phyloP scores from a whole-genome alignment of 2,329 filamentous ascomycete genomes.

The Cadophora gregata region DNA sequence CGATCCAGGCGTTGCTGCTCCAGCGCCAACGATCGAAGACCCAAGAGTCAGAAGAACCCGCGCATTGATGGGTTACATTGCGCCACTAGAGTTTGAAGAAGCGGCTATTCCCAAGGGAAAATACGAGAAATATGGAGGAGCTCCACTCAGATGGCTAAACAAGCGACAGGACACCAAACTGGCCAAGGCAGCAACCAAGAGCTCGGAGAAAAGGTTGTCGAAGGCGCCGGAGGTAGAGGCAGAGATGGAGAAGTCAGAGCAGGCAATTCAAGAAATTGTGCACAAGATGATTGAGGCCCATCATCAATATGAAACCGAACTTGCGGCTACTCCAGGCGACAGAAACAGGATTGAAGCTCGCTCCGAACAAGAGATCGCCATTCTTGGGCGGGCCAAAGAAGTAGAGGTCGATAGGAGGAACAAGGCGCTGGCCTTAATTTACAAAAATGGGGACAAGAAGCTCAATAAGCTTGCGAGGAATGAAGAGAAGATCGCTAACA shows the following conservation, averaged over 20 bases:
- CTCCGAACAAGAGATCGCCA: conserved; percentile 25
- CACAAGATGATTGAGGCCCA: conserved; percentile 22
- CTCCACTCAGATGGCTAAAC: conserved; percentile 10
- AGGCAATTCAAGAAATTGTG: conserved; percentile 24
- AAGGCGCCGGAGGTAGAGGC: conserved; percentile 22
- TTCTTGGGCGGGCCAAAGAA: conserved; percentile 16
- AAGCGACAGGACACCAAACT: conserved; percentile 17
- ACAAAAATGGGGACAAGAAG: conserved; percentile 41
- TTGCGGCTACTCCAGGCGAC: neutral
- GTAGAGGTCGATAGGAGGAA: conserved; percentile 29
- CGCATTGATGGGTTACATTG: no score
- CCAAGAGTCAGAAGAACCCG: no score
- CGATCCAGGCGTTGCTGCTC: no score
- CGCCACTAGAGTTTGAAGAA: no score
- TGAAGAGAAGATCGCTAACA: conserved; percentile 38
- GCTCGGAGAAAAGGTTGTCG: conserved; percentile 6
- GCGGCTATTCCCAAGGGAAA: no score
- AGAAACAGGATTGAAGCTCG: conserved; percentile 7
- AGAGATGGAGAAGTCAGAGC: conserved; percentile 28
- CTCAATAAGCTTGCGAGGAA: conserved; percentile 33
- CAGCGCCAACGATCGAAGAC: no score
- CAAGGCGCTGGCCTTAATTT: conserved; percentile 37
- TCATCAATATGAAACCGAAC: conserved; percentile 25
- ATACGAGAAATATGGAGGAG: no score
- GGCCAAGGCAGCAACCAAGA: conserved; percentile 10